Conservation (phyloP, 768 basidiomycete genomes). For the Termitomyces sp. region DNA sequence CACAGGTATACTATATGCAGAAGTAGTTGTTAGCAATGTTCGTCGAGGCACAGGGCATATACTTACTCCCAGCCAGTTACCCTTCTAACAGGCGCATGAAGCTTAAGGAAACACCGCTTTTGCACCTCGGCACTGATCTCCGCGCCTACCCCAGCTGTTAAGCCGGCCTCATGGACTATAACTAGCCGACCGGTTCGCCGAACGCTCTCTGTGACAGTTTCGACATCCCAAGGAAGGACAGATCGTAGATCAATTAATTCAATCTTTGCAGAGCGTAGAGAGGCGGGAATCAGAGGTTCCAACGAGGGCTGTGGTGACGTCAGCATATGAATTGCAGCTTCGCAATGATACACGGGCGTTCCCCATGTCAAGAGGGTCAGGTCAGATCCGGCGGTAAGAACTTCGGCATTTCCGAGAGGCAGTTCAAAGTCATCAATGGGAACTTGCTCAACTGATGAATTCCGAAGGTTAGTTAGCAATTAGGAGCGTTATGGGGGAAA, state of each 20-base stretch:
- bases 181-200: slow-evolving; percentile 79
- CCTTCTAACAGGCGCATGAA: slow-evolving; percentile 83
- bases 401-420: slow-evolving; percentile 80
- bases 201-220: slow-evolving; percentile 77
- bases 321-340: slow-evolving; percentile 74
- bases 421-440: slow-evolving; percentile 82
- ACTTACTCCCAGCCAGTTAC: slow-evolving; percentile 95
- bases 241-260: slow-evolving; percentile 91
- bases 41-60: neutral
- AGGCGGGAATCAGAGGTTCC: slow-evolving; percentile 56
- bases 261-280: slow-evolving; percentile 62
- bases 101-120: slow-evolving; percentile 79
- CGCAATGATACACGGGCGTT: slow-evolving; percentile 89
- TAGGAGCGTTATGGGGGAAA: neutral
- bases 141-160: slow-evolving; percentile 82
- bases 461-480: slow-evolving; percentile 2
- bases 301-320: slow-evolving; percentile 58
- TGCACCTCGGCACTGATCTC: slow-evolving; percentile 92
- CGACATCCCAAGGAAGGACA: slow-evolving; percentile 84
- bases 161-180: slow-evolving; percentile 89
- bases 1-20: slow-evolving; percentile 61
- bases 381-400: slow-evolving; percentile 67
- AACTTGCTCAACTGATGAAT: slow-evolving; percentile 74
- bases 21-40: neutral
- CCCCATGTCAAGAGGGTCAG: slow-evolving; percentile 91